Conservation (phyloP, 176 grass and related monocot genomes). For the Zea mays region DNA sequence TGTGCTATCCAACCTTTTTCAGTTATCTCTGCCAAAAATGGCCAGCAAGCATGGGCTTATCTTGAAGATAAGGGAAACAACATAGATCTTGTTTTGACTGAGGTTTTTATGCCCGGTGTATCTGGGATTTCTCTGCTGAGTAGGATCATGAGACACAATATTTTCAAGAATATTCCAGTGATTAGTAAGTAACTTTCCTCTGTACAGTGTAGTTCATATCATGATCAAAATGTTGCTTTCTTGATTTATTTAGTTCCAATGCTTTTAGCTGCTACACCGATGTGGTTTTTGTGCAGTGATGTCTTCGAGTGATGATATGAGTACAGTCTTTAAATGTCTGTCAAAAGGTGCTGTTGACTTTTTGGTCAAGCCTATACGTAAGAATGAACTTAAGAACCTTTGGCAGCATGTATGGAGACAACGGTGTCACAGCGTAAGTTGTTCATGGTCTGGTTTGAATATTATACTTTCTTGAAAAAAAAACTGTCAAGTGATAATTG, state of each 20-base stretch:
- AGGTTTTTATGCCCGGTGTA: slow-evolving; percentile 59
- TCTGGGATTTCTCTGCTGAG: slow-evolving; percentile 66
- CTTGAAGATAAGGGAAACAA: slow-evolving; percentile 59
- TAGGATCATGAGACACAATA: slow-evolving; percentile 77
- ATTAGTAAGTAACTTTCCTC: slow-evolving; percentile 71
- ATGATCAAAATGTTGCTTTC: slow-evolving; percentile 20
- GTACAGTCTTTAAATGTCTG: slow-evolving; percentile 77
- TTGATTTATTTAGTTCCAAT: slow-evolving; percentile 39
- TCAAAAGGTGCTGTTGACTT: slow-evolving; percentile 97
- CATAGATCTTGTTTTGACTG: slow-evolving; percentile 82
- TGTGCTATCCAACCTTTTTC: slow-evolving; percentile 20
- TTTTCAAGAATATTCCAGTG: slow-evolving; percentile 76
- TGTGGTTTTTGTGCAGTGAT: slow-evolving; percentile 81
- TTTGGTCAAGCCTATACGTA: slow-evolving; percentile 87
- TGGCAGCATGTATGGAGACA: slow-evolving; percentile 89
- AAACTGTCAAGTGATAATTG: no score
- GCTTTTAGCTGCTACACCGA: slow-evolving; percentile 56
- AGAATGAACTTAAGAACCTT: slow-evolving; percentile 96
- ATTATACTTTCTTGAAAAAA: background rate
- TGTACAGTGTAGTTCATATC: slow-evolving; percentile 4
- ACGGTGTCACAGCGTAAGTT: slow-evolving; percentile 80
- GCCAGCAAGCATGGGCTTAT: slow-evolving; percentile 73
- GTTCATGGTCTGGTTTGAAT: slow-evolving; percentile 18
- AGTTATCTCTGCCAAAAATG: slow-evolving; percentile 69
- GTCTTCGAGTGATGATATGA: slow-evolving; percentile 90